These are phyloP conservation scores for Tetrapisispora namnaoensis DNA, from an alignment of 805 yeast genomes.

Conservation along the genomic window DNA sequence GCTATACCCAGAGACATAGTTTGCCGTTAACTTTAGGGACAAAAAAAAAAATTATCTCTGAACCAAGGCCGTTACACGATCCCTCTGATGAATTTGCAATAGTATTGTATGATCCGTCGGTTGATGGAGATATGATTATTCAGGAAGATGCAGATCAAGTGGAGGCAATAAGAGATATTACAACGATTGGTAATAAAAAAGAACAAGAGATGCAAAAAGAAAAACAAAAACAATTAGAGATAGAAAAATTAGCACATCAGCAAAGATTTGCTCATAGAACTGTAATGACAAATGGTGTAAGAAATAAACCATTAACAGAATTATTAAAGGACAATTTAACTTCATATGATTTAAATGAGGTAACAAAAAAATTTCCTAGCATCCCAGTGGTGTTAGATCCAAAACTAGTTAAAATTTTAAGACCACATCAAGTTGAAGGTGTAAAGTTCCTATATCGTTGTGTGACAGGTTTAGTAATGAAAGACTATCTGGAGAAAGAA, in stretches of 20 bases:
- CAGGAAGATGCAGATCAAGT: slow-evolving; percentile 11
- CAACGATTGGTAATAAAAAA: slow-evolving; percentile 22
- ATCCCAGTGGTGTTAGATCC: slow-evolving; percentile 98
- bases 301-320: slow-evolving; percentile 61
- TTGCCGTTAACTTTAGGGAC: slow-evolving; percentile 85
- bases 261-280: slow-evolving; percentile 26
- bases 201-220: slow-evolving; percentile 22
- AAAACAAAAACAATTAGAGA: slow-evolving; percentile 15
- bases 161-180: slow-evolving; percentile 9
- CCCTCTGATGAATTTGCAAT: slow-evolving; percentile 90
- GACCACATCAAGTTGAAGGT: slow-evolving; percentile 97
- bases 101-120: slow-evolving; percentile 89
- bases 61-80: slow-evolving; percentile 92
- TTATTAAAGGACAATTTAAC: slow-evolving; percentile 57
- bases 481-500: slow-evolving; percentile 26
- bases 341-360: slow-evolving; percentile 36
- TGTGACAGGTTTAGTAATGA: slow-evolving; percentile 67
- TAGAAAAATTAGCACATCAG: slow-evolving; percentile 3
- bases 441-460: slow-evolving; percentile 85
- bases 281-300: slow-evolving; percentile 26
- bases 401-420: slow-evolving; percentile 61
- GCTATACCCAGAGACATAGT: slow-evolving; percentile 27
- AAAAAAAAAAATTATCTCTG: slow-evolving; percentile 52
- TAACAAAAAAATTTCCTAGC: slow-evolving; percentile 49
- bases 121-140: slow-evolving; percentile 44